A percentile compares a stretch with the other conserved stretches of the same genome.
Evolutionary conservation across 305 asterid genomes (phyloP).

Genomic region (Fraxinus sp.): DNA sequence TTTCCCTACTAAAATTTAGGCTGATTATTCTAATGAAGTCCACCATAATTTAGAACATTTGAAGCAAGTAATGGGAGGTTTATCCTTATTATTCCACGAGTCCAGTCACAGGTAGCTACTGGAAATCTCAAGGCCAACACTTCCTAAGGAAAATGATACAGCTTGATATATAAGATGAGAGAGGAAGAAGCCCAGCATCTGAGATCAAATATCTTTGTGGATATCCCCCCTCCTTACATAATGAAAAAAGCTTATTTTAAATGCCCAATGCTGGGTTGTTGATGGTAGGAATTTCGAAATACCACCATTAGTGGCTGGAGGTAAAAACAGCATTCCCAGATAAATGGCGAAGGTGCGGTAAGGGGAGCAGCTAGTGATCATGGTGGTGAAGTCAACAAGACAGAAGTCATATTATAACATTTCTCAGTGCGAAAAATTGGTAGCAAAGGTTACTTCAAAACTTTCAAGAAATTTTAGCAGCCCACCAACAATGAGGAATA

Average conservation of each 20-base stretch:
- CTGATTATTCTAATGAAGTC: not conserved
- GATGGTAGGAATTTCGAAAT: not conserved
- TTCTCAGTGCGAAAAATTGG: conserved; percentile 7
- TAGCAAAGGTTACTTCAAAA: not conserved
- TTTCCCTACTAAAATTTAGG: conserved; percentile 1
- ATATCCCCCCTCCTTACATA: not conserved
- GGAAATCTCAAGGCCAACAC: not conserved
- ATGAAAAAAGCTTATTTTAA: not conserved
- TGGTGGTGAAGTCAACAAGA: conserved; percentile 9
- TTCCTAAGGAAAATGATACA: not conserved
- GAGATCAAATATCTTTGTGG: not conserved
- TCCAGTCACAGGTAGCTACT: not conserved
- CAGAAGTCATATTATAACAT: not conserved
- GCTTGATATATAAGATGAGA: not conserved
- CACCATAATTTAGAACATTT: not conserved
- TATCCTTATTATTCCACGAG: conserved; percentile 17
- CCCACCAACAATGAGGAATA: not conserved
- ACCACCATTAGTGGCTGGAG: not conserved
- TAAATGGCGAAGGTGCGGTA: not conserved
- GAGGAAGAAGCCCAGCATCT: not conserved
- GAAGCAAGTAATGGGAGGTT: not conserved
- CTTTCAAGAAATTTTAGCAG: not conserved
- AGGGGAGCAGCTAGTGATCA: not conserved
- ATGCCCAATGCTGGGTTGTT: not conserved
- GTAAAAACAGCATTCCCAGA: not conserved